phyloP scores from a whole-genome alignment of 768 basidiomycete genomes.

The Gloeopeniophorella convolvens region DNA sequence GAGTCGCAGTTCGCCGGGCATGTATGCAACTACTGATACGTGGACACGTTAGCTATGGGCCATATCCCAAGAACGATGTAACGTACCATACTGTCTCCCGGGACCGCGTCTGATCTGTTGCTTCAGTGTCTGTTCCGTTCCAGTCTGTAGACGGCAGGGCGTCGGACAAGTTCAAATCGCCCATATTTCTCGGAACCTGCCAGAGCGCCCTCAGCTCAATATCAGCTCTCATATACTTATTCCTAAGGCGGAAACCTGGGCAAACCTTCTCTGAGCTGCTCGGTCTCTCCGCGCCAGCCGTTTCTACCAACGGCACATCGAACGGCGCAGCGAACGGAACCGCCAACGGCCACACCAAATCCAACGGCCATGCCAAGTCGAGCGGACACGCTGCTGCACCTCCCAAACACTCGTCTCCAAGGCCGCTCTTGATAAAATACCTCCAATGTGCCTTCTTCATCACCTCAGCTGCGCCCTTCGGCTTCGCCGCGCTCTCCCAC shows the following conservation, averaged over 20 bases:
- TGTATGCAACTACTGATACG: neutral
- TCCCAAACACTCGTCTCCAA: constrained; percentile 29
- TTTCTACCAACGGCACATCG: constrained; percentile 19
- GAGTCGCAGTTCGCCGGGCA: neutral
- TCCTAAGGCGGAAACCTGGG: constrained; percentile 48
- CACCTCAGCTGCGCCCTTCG: constrained; percentile 89
- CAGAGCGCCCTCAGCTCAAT: constrained; percentile 76
- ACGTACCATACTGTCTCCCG: constrained; percentile 21
- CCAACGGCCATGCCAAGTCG: constrained; percentile 17
- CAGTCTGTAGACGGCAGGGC: constrained; percentile 54
- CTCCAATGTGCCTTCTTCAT: constrained; percentile 84
- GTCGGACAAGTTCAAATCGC: constrained; percentile 74
- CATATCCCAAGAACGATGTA: constrained; percentile 90
- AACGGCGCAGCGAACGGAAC: constrained; percentile 32
- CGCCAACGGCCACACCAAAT: constrained; percentile 29
- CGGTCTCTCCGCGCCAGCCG: constrained; percentile 44
- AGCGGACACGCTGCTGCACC: constrained; percentile 27
- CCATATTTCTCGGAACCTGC: constrained; percentile 77
- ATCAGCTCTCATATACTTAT: constrained; percentile 72
- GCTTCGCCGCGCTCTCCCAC: constrained; percentile 90
- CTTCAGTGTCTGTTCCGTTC: constrained; percentile 81
- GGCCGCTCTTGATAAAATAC: constrained; percentile 61
- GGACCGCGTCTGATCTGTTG: neutral
- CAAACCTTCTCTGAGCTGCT: constrained; percentile 51
- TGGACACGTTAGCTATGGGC: constrained; percentile 66